Conservation (phyloP, 345 rosid species). For the Dipteronia dyeriana region DNA sequence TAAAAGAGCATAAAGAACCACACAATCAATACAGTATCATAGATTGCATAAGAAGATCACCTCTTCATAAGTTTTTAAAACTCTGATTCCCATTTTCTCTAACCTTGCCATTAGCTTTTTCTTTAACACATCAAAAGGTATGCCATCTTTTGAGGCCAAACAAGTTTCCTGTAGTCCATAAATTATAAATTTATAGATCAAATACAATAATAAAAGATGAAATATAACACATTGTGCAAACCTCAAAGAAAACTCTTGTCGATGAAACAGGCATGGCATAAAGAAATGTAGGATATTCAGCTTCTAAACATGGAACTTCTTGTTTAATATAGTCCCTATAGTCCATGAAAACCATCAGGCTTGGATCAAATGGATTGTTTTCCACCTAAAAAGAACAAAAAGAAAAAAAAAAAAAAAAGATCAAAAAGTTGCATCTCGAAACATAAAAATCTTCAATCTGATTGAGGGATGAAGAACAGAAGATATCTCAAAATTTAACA, state of each 20-base stretch:
- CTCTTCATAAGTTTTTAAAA: constrained; percentile 82
- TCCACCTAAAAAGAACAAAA: constrained; percentile 64
- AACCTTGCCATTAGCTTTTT: constrained; percentile 76
- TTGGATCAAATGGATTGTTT: constrained; percentile 90
- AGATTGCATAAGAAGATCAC: constrained; percentile 33
- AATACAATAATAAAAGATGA: neutral
- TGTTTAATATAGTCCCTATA: constrained; percentile 72
- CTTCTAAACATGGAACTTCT: constrained; percentile 55
- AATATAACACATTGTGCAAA: constrained; percentile 27
- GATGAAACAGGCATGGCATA: constrained; percentile 88
- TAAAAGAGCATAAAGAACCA: neutral
- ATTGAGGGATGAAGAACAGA: neutral
- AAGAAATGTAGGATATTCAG: constrained; percentile 82
- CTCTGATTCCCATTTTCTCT: constrained; percentile 69
- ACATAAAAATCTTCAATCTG: constrained; percentile 3
- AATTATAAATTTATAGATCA: constrained; percentile 9
- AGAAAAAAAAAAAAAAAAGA: neutral
- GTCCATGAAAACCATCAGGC: constrained; percentile 97
- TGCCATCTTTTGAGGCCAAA: constrained; percentile 88
- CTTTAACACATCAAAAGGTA: constrained; percentile 84
- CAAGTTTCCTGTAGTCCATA: constrained; percentile 79
- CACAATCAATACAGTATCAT: neutral
- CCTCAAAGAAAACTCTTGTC: constrained; percentile 91
- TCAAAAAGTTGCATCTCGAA: neutral
- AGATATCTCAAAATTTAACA: neutral